phyloP scores from a whole-genome alignment of 78 protist species.

The Emiliania huxleyi region DNA sequence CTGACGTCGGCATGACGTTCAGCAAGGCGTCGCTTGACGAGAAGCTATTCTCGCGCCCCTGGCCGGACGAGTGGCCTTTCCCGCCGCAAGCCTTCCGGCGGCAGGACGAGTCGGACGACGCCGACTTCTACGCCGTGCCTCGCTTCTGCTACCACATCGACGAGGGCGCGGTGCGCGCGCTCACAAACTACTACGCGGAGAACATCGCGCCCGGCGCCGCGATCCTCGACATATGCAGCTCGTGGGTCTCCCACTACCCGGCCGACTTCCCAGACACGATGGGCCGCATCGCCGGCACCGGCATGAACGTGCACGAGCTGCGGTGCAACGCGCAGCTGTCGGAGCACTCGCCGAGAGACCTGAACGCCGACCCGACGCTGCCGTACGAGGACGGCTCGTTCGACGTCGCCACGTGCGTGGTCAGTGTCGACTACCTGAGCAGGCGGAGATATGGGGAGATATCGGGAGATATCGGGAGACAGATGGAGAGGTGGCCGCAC shows the following conservation, averaged over 20 bases:
- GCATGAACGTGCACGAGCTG: constrained; percentile 8
- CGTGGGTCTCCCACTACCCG: neutral
- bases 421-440: neutral
- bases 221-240: neutral
- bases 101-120: neutral
- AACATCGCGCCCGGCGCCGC: neutral
- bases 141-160: neutral
- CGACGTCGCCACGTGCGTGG: constrained; percentile 12
- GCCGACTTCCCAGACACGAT: neutral
- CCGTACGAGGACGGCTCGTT: neutral
- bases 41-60: neutral
- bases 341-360: neutral
- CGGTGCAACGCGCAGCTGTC: neutral
- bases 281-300: neutral
- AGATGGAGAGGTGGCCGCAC: too few species aligned
- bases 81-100: neutral
- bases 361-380: neutral
- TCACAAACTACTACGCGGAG: neutral
- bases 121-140: neutral
- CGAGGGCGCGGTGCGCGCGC: neutral
- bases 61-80: neutral
- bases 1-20: neutral
- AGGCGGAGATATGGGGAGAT: too few species aligned
- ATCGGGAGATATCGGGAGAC: too few species aligned
- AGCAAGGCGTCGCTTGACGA: neutral